phyloP scores from a whole-genome alignment of 83 land plant species.

The Isoetes engelmannii region DNA sequence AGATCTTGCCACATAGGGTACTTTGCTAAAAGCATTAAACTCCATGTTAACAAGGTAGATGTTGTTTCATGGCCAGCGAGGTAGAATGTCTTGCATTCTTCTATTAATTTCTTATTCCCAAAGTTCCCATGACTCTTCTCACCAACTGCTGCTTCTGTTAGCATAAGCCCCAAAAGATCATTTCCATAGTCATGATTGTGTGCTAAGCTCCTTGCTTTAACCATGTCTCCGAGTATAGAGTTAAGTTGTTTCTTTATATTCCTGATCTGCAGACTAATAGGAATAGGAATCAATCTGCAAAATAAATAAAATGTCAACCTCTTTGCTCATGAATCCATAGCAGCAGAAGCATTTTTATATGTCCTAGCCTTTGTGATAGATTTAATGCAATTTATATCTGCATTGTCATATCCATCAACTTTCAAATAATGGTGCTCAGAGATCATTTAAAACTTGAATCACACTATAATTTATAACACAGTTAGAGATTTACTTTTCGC shows the following conservation, averaged over 20 bases:
- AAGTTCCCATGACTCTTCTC: not conserved
- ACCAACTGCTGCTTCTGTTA: not conserved
- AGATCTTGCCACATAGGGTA: constrained; percentile 2
- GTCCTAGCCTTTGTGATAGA: too few relatives aligned
- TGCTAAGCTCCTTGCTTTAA: not conserved
- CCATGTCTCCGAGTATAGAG: not conserved
- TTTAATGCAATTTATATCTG: too few relatives aligned
- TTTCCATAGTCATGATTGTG: not conserved
- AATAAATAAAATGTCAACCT: not conserved
- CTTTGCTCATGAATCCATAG: not conserved
- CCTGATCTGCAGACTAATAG: not conserved
- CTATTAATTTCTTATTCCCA: not conserved
- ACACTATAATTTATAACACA: too few relatives aligned
- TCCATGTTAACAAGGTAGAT: constrained; percentile 3
- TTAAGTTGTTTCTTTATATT: not conserved
- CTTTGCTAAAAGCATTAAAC: not conserved
- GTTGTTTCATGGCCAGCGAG: constrained; percentile 10
- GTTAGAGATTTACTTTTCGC: too few relatives aligned
- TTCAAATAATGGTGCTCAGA: not conserved
- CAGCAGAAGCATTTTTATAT: too few relatives aligned
- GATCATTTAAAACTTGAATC: not conserved
- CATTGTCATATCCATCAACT: too few relatives aligned
- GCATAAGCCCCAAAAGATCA: constrained; percentile 1
- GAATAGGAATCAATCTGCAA: not conserved
- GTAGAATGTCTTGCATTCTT: constrained; percentile 10